Evolutionary conservation across 176 grass and related monocot genomes (phyloP).

Genomic region (Neostapfia colusana): DNA sequence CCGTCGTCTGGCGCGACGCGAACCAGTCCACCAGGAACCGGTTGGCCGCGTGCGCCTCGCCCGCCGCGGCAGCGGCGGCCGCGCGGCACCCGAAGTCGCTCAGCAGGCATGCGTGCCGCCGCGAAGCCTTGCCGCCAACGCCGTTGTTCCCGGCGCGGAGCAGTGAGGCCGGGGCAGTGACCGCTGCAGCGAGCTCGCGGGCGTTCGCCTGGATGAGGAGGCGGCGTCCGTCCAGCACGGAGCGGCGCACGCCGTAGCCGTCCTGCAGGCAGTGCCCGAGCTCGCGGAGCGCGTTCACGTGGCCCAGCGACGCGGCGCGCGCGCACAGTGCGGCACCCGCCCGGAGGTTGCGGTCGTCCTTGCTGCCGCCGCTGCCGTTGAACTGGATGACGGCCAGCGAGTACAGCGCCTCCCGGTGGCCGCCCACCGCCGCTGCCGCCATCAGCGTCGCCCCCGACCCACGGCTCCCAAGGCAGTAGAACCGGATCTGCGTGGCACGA

Average conservation of each 20-base stretch:
- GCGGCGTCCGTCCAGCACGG: neutral
- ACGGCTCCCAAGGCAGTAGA: neutral
- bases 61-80: neutral
- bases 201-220: neutral
- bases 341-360: neutral
- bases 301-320: neutral
- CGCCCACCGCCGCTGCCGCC: neutral
- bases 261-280: neutral
- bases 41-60: neutral
- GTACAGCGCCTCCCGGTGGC: neutral
- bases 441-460: neutral
- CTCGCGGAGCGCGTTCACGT: neutral
- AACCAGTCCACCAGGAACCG: neutral
- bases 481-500: neutral
- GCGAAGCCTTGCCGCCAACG: neutral
- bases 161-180: neutral
- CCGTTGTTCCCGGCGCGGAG: neutral
- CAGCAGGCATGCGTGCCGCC: neutral
- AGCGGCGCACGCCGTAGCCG: neutral
- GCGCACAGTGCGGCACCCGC: neutral
- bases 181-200: neutral
- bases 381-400: neutral
- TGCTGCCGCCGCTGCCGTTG: conserved; percentile 1
- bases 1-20: neutral
- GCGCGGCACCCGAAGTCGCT: conserved; percentile 8